Evolutionary conservation across 1,284 basidiomycete genomes (phyloP).

Genomic region (Cystobasidium pallidum): DNA sequence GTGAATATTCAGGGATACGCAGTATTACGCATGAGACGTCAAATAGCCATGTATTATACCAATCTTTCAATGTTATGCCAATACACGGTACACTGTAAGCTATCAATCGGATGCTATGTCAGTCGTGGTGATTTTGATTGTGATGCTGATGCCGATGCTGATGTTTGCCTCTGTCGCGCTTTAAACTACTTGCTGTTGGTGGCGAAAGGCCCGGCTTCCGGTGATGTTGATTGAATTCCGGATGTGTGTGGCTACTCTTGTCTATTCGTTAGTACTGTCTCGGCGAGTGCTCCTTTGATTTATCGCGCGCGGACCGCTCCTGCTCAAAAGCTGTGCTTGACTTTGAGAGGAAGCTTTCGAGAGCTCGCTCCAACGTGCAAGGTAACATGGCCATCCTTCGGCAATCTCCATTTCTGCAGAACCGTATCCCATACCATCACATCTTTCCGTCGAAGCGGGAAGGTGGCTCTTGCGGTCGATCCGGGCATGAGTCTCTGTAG

Average conservation of each 20-base stretch:
- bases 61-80: no score
- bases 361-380: constrained; percentile 56
- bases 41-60: no score
- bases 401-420: constrained; percentile 57
- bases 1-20: no score
- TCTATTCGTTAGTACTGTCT: neutral
- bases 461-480: constrained; percentile 47
- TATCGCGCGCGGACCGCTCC: neutral
- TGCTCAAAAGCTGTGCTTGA: constrained; percentile 46
- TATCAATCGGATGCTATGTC: no score
- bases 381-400: constrained; percentile 56
- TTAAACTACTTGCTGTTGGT: neutral
- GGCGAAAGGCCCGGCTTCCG: neutral
- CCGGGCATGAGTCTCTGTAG: constrained; percentile 53
- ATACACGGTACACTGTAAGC: no score
- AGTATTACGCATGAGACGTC: no score
- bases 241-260: neutral
- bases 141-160: no score
- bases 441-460: constrained; percentile 58
- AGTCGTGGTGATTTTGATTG: no score
- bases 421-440: constrained; percentile 58
- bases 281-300: neutral
- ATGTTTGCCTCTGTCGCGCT: no score
- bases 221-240: neutral
- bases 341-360: constrained; percentile 52